A percentile compares a stretch with the other conserved stretches of the same genome.
phyloP scores from a whole-genome alignment of 805 yeast species.

The Kodamaea laetipori region DNA sequence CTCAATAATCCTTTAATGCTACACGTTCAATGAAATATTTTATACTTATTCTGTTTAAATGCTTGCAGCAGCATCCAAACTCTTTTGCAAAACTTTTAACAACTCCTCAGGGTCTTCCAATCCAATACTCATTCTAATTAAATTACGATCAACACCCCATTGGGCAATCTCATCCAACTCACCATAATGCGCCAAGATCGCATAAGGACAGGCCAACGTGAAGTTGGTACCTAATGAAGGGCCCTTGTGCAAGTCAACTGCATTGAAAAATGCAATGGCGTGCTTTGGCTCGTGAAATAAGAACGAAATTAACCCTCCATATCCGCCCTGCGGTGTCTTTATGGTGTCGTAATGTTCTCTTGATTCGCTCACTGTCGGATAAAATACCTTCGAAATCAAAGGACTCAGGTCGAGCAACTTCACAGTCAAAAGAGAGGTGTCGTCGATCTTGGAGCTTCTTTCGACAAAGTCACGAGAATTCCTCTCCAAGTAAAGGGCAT shows the following conservation, averaged over 20 bases:
- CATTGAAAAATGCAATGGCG: conserved; percentile 76
- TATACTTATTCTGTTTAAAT: background rate
- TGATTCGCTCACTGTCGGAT: conserved; percentile 64
- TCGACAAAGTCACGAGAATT: conserved; percentile 85
- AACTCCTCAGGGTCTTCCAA: conserved; percentile 70
- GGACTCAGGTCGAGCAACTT: conserved; percentile 52
- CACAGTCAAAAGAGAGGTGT: conserved; percentile 56
- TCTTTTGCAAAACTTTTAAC: conserved; percentile 49
- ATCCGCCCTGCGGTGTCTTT: conserved; percentile 74
- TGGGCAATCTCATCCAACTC: conserved; percentile 77
- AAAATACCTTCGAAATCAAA: conserved; percentile 63
- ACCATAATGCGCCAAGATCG: conserved; percentile 80
- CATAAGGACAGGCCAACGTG: conserved; percentile 86
- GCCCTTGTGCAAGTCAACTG: conserved; percentile 73
- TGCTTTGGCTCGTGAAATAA: conserved; percentile 63
- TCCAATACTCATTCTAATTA: conserved; percentile 84
- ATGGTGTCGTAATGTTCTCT: conserved; percentile 69
- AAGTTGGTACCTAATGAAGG: conserved; percentile 91
- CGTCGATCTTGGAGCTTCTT: conserved; percentile 59
- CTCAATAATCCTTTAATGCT: no score
- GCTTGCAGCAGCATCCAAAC: conserved; percentile 49
- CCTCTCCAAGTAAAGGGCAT: conserved; percentile 87
- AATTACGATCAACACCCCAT: conserved; percentile 79
- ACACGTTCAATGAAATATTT: no score
- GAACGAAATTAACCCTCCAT: conserved; percentile 83